These are phyloP conservation scores for Fusarium domesticum DNA, from an alignment of 2,329 filamentous ascomycete genomes.

Conservation along the genomic window DNA sequence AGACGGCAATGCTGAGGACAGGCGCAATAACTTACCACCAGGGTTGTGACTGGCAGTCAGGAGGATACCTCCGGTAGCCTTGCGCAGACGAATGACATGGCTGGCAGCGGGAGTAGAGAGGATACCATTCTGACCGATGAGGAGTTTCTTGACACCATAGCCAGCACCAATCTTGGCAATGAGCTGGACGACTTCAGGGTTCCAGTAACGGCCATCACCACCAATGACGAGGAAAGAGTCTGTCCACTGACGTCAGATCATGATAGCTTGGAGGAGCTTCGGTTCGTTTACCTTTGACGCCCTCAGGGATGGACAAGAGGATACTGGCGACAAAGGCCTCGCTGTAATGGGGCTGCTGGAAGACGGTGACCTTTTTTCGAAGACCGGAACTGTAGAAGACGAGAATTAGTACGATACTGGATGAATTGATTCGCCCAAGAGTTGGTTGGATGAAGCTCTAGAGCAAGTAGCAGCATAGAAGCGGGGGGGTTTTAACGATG, in stretches of 20 bases:
- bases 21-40: constrained; percentile 64
- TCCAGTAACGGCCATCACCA: constrained; percentile 95
- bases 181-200: constrained; percentile 91
- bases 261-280: background rate
- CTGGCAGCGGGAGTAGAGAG: constrained; percentile 94
- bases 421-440: constrained; percentile 61
- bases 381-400: constrained; percentile 73
- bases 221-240: constrained; percentile 88
- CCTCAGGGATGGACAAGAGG: constrained; percentile 93
- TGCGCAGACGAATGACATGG: constrained; percentile 90
- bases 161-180: constrained; percentile 97
- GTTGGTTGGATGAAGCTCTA: constrained; percentile 48
- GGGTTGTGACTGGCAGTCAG: constrained; percentile 98
- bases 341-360: constrained; percentile 92
- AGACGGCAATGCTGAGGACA: background rate
- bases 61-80: constrained; percentile 94
- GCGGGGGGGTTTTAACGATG: too few species aligned
- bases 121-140: constrained; percentile 95
- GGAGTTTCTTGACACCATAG: constrained; percentile 97
- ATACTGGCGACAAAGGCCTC: constrained; percentile 95
- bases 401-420: constrained; percentile 10
- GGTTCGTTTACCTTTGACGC: constrained; percentile 62
- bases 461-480: constrained; percentile 4
- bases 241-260: constrained; percentile 29
- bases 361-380: constrained; percentile 97